Evolutionary conservation across 1,139 yeast genomes (phyloP).

Genomic region (Debaryomyces subglobosus): DNA sequence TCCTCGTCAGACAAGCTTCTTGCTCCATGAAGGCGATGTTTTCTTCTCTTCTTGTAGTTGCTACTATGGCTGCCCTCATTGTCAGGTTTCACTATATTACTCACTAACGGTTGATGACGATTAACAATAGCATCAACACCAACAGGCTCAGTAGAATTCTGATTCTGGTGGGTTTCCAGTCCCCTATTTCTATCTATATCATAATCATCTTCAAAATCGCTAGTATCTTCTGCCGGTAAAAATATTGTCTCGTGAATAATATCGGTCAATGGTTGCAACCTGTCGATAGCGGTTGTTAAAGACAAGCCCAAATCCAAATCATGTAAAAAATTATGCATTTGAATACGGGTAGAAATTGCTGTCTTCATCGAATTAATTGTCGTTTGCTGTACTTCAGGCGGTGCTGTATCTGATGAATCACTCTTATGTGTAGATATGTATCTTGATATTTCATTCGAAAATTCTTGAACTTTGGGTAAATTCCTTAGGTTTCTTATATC

Average conservation of each 20-base stretch:
- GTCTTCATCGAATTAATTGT: slow-evolving; percentile 37
- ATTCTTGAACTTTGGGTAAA: slow-evolving; percentile 26
- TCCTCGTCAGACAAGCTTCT: slow-evolving; percentile 15
- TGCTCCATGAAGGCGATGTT: slow-evolving; percentile 6
- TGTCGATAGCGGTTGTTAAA: slow-evolving; percentile 54
- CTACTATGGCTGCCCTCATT: slow-evolving; percentile 11
- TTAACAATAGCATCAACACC: slow-evolving; percentile 57
- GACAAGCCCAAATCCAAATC: slow-evolving; percentile 57
- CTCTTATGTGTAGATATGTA: slow-evolving; percentile 32
- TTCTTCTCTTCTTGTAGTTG: slow-evolving; percentile 12
- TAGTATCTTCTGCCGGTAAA: slow-evolving; percentile 51
- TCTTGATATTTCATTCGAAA: slow-evolving; percentile 33
- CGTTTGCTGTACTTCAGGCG: slow-evolving; percentile 11
- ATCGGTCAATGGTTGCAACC: slow-evolving; percentile 59
- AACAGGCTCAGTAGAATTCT: slow-evolving; percentile 51
- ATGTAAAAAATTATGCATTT: slow-evolving; percentile 50
- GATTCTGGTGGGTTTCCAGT: slow-evolving; percentile 21
- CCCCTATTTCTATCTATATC: slow-evolving; percentile 14
- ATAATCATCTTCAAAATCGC: slow-evolving; percentile 29
- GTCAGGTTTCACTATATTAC: slow-evolving; percentile 49
- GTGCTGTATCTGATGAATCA: slow-evolving; percentile 11
- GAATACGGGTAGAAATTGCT: slow-evolving; percentile 45
- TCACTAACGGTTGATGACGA: slow-evolving; percentile 51
- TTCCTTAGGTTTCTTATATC: slow-evolving; percentile 24
- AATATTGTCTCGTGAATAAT: slow-evolving; percentile 52